Conservation (phyloP, 75 land plant species). For the Gnetum montanum region DNA sequence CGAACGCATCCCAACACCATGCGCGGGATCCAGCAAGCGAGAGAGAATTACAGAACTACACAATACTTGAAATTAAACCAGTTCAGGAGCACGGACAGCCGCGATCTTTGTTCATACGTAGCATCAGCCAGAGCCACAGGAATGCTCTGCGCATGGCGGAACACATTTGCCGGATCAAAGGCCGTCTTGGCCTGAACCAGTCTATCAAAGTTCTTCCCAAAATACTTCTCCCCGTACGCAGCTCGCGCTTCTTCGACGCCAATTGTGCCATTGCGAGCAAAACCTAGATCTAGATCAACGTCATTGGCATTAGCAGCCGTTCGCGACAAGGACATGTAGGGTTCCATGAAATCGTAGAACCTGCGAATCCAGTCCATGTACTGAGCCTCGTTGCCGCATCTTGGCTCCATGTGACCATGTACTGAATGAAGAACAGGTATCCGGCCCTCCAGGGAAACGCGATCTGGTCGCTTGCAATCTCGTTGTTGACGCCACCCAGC, state of each 20-base stretch:
- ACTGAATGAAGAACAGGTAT: constrained; percentile 4
- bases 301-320: constrained; percentile 10
- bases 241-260: background rate
- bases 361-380: constrained; percentile 10
- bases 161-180: constrained; percentile 19
- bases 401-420: background rate
- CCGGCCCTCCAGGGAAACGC: constrained; percentile 2
- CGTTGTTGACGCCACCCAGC: constrained; percentile 5
- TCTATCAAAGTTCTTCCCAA: constrained; percentile 14
- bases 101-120: no score
- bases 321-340: constrained; percentile 5
- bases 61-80: no score
- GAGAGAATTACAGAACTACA: no score
- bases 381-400: background rate
- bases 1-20: no score
- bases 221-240: constrained; percentile 17
- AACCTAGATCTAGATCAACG: constrained; percentile 11
- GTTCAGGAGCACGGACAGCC: no score
- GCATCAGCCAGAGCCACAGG: no score
- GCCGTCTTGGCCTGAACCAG: constrained; percentile 17
- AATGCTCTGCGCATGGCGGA: constrained; percentile 20
- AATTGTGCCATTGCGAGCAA: background rate
- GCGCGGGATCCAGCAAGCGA: no score
- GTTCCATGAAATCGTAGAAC: constrained; percentile 13
- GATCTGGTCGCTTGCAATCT: background rate